Conservation (phyloP, 1,284 basidiomycete species). For the Malassezia caprae region DNA sequence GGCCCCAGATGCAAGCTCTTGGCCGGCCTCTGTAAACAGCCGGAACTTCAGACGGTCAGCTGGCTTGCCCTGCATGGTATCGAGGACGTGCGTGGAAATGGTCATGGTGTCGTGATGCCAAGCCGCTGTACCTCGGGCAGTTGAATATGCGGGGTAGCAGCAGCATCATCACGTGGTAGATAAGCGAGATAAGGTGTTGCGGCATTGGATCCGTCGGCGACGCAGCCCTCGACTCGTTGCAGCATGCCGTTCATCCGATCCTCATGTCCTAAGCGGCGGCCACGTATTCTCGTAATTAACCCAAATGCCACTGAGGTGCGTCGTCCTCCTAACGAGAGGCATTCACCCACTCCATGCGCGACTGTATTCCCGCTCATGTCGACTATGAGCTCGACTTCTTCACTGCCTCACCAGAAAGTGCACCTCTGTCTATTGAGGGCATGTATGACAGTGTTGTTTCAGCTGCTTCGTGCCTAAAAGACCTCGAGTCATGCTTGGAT, state of each 20-base stretch:
- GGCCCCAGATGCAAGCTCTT: neutral
- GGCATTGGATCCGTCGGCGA: neutral
- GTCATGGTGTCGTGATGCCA: constrained; percentile 1
- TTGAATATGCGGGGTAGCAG: neutral
- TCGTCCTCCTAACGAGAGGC: neutral
- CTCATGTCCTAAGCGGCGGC: neutral
- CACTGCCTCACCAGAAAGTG: neutral
- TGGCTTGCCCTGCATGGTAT: constrained; percentile 4
- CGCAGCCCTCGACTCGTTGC: neutral
- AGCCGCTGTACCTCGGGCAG: neutral
- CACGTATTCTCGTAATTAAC: neutral
- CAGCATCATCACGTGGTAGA: neutral
- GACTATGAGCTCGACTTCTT: neutral
- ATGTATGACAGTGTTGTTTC: neutral
- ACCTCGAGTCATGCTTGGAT: neutral
- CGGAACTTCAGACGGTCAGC: neutral
- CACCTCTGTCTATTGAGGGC: neutral
- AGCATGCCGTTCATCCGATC: neutral
- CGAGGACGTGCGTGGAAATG: constrained; percentile 10
- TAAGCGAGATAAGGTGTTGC: neutral
- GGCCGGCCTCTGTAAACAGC: neutral
- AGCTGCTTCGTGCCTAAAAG: neutral
- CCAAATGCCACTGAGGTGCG: neutral
- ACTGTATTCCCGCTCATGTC: neutral
- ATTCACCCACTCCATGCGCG: neutral